phyloP scores from a whole-genome alignment of 495 filamentous ascomycete species.

The Penicillium soppii region DNA sequence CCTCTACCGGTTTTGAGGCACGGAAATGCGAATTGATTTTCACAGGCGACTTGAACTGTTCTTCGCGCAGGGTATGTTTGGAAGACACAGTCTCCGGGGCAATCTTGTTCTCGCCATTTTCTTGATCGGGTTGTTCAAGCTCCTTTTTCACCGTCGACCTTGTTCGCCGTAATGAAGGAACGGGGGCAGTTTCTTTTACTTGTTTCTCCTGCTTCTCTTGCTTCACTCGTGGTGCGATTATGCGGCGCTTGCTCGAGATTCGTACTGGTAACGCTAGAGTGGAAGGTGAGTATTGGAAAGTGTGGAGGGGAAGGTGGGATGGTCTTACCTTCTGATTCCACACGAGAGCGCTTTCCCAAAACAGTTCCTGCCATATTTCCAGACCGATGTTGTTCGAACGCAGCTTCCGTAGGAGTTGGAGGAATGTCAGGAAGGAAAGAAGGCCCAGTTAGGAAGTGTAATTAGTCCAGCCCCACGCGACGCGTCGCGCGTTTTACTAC shows the following conservation, averaged over 20 bases:
- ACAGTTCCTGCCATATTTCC: constrained; percentile 59
- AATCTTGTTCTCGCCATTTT: constrained; percentile 31
- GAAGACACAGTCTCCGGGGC: constrained; percentile 18
- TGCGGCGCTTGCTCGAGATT: constrained; percentile 65
- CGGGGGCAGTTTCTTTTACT: constrained; percentile 23
- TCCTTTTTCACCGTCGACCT: constrained; percentile 32
- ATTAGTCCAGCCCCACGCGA: constrained; percentile 8
- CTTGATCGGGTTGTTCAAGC: constrained; percentile 19
- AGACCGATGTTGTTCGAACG: constrained; percentile 1
- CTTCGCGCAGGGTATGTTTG: constrained; percentile 31
- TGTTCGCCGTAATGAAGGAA: constrained; percentile 30
- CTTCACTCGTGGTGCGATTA: constrained; percentile 37
- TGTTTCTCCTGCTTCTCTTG: constrained; percentile 34
- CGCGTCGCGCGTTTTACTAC: constrained; percentile 15
- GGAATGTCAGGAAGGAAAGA: constrained; percentile 6
- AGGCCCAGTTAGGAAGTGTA: constrained; percentile 11
- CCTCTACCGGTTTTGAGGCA: constrained; percentile 34
- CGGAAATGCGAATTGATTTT: constrained; percentile 33
- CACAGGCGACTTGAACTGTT: constrained; percentile 28
- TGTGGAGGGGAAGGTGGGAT: neutral
- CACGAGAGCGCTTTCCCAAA: constrained; percentile 61
- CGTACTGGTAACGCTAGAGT: constrained; percentile 38
- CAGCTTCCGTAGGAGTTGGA: constrained; percentile 1
- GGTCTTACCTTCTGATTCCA: constrained; percentile 52
- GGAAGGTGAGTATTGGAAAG: constrained; percentile 6